Percentiles rank a stretch among this genome's conserved stretches.
Evolutionary conservation across 805 yeast species (phyloP).

Genomic region (Candida piceae): DNA sequence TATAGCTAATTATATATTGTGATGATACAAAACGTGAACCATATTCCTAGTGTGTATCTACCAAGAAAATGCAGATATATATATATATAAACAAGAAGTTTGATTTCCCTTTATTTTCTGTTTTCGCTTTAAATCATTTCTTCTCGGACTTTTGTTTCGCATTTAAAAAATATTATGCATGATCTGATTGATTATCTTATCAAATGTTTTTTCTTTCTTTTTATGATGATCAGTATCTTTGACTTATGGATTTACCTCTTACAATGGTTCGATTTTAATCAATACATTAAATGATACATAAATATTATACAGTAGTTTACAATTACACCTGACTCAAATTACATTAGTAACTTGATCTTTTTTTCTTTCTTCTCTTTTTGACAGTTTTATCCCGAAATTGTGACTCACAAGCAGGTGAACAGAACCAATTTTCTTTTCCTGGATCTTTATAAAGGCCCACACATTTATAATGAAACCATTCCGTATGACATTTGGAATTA

Average conservation of each 20-base stretch:
- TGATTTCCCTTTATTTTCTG: background rate
- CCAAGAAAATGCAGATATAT: no score
- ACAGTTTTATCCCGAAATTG: conserved; percentile 11
- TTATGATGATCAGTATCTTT: no score
- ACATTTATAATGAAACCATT: conserved; percentile 97
- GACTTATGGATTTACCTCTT: no score
- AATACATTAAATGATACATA: no score
- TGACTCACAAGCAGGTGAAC: conserved; percentile 62
- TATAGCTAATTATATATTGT: no score
- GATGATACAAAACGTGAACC: no score
- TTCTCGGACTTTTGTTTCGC: no score
- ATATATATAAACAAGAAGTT: background rate
- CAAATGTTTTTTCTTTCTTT: no score
- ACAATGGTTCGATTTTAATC: no score
- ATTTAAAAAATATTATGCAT: no score
- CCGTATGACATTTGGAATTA: conserved; percentile 78
- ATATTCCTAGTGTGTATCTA: no score
- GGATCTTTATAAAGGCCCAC: conserved; percentile 89
- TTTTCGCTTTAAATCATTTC: background rate
- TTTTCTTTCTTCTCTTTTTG: conserved; percentile 14
- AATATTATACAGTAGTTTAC: background rate
- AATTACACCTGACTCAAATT: background rate
- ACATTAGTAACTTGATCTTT: conserved; percentile 1
- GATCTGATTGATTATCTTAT: no score
- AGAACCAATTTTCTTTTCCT: conserved; percentile 73